Evolutionary conservation across 1,284 basidiomycete genomes (phyloP), one percentile per base, ranked within the genome.

Genomic region (Blastosporella zonata): DNA sequence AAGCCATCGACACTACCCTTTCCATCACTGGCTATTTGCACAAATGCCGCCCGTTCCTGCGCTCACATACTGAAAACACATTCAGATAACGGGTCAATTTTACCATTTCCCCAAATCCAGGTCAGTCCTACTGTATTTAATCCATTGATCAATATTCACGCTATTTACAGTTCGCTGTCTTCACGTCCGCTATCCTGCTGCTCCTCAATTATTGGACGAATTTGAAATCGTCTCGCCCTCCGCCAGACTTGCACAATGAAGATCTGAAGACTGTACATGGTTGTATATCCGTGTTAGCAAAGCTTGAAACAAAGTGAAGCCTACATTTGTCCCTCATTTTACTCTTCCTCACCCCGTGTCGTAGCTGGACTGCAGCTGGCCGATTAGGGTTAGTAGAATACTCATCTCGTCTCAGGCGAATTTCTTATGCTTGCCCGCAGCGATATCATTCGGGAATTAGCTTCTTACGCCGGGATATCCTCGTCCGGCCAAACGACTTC

Each of bases 1-100:
- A 59, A 63, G 37, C 51, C 59, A 1, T 58, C 55, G 9, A 44
- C 53, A 0, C 41, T 61, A 15, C 50, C 56, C 10, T 57, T 57
- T 33, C 60, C 62, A 12, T 66, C 64, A 1, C 49, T 65, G n/a
- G 56, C 63, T 6, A 65, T 68, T n/a, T 67, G 64, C 44, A 57
- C 62, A 2, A 62, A 61, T 43, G 65, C 66, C 2, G 65, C 66
- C n/a, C 57, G 66, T 7, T 61, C 62, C 8, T 61, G 59, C 38
- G 50, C 58, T 21, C 55, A 51, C 34, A 55, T 62, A 7, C 36
- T 61, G 21, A 56, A 61, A 27, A 10, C 52, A 2, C 43, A 55
- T 15, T 44, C 46, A 1, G 49, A 58, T 10, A 25, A 53, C 3
- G 31, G 56, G 20, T 20, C 47, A 12, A 47, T 48, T 37, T 13